Evolutionary conservation across 192 early-diverging fungal genomes (phyloP).

Genomic region (Gryganskiella cystojenkinii): DNA sequence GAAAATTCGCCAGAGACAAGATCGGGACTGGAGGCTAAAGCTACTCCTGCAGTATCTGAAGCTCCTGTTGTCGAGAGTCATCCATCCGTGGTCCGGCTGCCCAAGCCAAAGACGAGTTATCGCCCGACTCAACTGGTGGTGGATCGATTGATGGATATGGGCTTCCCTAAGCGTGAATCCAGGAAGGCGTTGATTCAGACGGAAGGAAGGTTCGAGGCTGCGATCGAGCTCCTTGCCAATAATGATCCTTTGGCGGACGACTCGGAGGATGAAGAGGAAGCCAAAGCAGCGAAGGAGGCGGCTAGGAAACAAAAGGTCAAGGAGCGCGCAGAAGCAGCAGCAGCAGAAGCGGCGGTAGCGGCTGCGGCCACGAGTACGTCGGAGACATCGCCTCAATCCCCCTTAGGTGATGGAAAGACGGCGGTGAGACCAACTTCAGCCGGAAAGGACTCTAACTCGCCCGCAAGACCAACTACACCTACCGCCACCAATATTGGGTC

Average conservation of each 20-base stretch:
- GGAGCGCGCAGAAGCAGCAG: background rate
- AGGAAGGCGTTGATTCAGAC: conserved; percentile 45
- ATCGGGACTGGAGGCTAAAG: background rate
- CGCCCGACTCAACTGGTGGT: conserved; percentile 39
- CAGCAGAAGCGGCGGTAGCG: background rate
- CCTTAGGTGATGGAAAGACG: no score
- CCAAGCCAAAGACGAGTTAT: conserved; percentile 33
- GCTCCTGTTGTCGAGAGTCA: no score
- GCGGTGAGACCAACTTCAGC: no score
- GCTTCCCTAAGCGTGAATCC: conserved; percentile 25
- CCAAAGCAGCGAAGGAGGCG: conserved; percentile 4
- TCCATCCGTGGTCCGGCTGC: background rate
- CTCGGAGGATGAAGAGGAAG: conserved; percentile 41
- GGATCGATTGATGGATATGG: conserved; percentile 41
- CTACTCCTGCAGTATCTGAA: background rate
- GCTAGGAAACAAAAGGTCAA: background rate
- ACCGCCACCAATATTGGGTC: no score
- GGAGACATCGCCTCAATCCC: no score
- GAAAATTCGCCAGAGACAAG: conserved; percentile 3
- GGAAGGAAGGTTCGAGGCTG: conserved; percentile 42
- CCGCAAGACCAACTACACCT: no score
- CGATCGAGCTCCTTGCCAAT: conserved; percentile 39
- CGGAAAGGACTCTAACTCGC: no score
- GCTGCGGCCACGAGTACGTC: no score
- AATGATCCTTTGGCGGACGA: conserved; percentile 36